phyloP scores from a whole-genome alignment of 2,329 filamentous ascomycete genomes.

The Fusarium virguliforme region DNA sequence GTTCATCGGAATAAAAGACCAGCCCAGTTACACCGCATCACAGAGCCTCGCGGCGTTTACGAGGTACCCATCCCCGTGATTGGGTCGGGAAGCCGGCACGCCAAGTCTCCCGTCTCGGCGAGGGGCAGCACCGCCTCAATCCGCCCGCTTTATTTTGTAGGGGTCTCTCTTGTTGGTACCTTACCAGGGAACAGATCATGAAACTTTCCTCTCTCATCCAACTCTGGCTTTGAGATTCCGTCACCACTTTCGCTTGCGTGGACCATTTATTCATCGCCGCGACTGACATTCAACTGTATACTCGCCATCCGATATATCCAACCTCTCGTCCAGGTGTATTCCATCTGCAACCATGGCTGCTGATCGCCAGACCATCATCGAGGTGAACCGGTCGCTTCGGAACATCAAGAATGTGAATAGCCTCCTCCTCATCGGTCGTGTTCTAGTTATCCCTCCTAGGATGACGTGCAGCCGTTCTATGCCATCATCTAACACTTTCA shows the following conservation, averaged over 20 bases:
- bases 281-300: neutral
- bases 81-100: slow-evolving; percentile 36
- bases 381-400: slow-evolving; percentile 88
- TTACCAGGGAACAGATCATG: slow-evolving; percentile 11
- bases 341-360: slow-evolving; percentile 59
- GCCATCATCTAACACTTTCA: slow-evolving; percentile 57
- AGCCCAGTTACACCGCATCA: slow-evolving; percentile 21
- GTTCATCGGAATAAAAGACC: neutral
- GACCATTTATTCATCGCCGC: slow-evolving; percentile 10
- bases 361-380: slow-evolving; percentile 73
- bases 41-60: slow-evolving; percentile 9
- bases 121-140: slow-evolving; percentile 50
- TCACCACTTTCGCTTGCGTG: slow-evolving; percentile 23
- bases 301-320: neutral
- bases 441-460: neutral
- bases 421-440: neutral
- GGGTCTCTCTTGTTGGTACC: slow-evolving; percentile 20
- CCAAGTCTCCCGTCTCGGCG: slow-evolving; percentile 18
- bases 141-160: slow-evolving; percentile 43
- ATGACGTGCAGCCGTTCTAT: neutral
- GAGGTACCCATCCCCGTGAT: slow-evolving; percentile 37
- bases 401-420: slow-evolving; percentile 83
- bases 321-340: slow-evolving; percentile 24
- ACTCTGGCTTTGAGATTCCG: slow-evolving; percentile 26
- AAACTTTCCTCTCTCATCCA: slow-evolving; percentile 32